Conservation (phyloP, 805 yeast species). For the Lachancea dasiensis region DNA sequence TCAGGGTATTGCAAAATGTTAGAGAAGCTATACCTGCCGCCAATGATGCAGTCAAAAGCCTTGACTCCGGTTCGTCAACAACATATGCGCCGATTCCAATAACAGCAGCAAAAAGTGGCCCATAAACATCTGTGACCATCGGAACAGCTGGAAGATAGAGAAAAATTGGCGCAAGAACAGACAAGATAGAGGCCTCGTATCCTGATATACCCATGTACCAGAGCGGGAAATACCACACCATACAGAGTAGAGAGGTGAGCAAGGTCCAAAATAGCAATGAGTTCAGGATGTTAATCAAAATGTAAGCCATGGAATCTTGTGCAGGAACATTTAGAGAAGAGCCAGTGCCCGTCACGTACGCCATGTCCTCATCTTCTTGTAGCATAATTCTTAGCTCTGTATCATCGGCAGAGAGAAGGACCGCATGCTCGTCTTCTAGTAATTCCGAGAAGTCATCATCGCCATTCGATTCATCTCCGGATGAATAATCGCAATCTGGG, state of each 20-base stretch:
- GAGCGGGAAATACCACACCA: slow-evolving; percentile 95
- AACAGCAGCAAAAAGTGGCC: slow-evolving; percentile 42
- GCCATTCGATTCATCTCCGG: neutral
- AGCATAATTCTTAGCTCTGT: slow-evolving; percentile 21
- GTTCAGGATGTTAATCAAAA: slow-evolving; percentile 43
- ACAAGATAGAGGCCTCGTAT: slow-evolving; percentile 66
- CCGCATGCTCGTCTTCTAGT: slow-evolving; percentile 7
- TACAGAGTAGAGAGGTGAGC: slow-evolving; percentile 69
- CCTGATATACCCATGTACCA: slow-evolving; percentile 99
- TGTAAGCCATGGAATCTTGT: slow-evolving; percentile 30
- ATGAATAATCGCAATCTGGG: slow-evolving; percentile 4
- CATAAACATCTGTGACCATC: slow-evolving; percentile 25
- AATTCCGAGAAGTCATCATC: slow-evolving; percentile 6
- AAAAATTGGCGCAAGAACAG: slow-evolving; percentile 54
- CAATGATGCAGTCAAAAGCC: slow-evolving; percentile 58
- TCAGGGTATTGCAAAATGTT: slow-evolving; percentile 51
- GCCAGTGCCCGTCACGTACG: slow-evolving; percentile 11
- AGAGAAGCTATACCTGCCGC: slow-evolving; percentile 63
- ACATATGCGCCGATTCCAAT: slow-evolving; percentile 74
- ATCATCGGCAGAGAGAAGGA: slow-evolving; percentile 10
- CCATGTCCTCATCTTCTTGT: slow-evolving; percentile 20
- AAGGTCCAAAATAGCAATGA: slow-evolving; percentile 83
- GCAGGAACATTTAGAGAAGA: slow-evolving; percentile 13
- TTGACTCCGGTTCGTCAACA: slow-evolving; percentile 58
- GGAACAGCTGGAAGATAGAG: slow-evolving; percentile 40